A percentile compares a stretch with the other conserved stretches of the same genome.
These are phyloP conservation scores for Fusarium xyrophilum DNA, from an alignment of 2,329 filamentous ascomycete genomes.

Conservation along the genomic window DNA sequence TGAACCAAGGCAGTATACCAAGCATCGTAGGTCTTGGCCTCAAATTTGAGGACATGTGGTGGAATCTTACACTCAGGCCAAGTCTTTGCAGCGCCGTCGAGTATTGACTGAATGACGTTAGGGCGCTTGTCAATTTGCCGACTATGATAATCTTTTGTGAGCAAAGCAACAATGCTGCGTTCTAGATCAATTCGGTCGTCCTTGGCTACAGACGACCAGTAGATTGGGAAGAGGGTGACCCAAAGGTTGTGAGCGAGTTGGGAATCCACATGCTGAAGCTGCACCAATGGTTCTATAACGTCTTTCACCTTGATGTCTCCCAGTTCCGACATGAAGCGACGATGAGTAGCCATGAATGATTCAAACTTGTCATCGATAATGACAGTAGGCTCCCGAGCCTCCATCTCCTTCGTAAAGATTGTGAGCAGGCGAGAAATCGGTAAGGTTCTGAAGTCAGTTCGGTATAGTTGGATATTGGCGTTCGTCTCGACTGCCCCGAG, in stretches of 20 bases:
- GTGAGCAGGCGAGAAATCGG: constrained; percentile 76
- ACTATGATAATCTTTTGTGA: constrained; percentile 95
- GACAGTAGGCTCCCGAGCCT: constrained; percentile 66
- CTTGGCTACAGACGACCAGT: constrained; percentile 85
- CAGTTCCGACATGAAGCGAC: constrained; percentile 82
- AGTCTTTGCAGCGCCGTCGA: constrained; percentile 85
- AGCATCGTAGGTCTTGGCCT: constrained; percentile 90
- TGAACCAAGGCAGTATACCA: constrained; percentile 96
- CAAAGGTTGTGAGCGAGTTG: constrained; percentile 87
- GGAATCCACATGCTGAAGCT: constrained; percentile 89
- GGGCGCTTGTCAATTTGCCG: constrained; percentile 93
- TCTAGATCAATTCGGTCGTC: constrained; percentile 92
- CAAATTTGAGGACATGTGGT: constrained; percentile 93
- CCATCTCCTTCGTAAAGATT: constrained; percentile 78
- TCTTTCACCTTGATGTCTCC: constrained; percentile 88
- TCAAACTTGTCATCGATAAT: constrained; percentile 88
- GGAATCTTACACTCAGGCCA: constrained; percentile 91
- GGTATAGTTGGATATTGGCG: constrained; percentile 76
- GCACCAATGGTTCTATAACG: constrained; percentile 85
- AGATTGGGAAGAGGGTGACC: constrained; percentile 89
- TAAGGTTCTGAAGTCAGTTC: constrained; percentile 82
- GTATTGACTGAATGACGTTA: constrained; percentile 91
- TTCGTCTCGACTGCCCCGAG: constrained; percentile 90
- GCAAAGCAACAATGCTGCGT: constrained; percentile 84
- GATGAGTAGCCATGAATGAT: constrained; percentile 76